Evolutionary conservation across 202 grass and related monocot species (phyloP).

Genomic region (Eragrostis tef): DNA sequence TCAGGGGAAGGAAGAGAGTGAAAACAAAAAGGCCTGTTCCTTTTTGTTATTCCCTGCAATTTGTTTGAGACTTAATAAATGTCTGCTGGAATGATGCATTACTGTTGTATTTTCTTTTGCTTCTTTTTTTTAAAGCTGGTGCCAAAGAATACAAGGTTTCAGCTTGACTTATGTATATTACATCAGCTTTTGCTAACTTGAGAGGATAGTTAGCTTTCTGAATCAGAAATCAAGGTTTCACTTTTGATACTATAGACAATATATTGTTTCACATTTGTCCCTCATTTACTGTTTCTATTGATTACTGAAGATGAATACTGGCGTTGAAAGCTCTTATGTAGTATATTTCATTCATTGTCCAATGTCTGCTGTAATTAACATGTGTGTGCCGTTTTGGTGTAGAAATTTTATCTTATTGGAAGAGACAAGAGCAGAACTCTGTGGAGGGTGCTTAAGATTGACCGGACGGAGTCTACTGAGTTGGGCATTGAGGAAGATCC

Average conservation of each 20-base stretch:
- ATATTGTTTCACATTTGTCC: not conserved
- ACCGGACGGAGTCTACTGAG: constrained; percentile 67
- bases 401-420: constrained; percentile 97
- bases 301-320: constrained; percentile 6
- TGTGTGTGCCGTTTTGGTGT: constrained; percentile 39
- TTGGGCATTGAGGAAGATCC: constrained; percentile 76
- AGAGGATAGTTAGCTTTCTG: not conserved
- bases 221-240: constrained; percentile 31
- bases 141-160: not conserved
- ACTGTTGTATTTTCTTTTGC: constrained; percentile 4
- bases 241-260: constrained; percentile 12
- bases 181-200: constrained; percentile 15
- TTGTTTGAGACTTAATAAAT: constrained; percentile 25
- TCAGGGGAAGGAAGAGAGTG: constrained; percentile 17
- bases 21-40: constrained; percentile 22
- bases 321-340: not conserved
- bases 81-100: constrained; percentile 19
- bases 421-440: constrained; percentile 71
- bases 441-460: constrained; percentile 92
- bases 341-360: not conserved
- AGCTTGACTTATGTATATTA: not conserved
- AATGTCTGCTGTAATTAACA: constrained; percentile 8
- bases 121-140: constrained; percentile 19
- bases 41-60: constrained; percentile 23
- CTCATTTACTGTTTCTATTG: constrained; percentile 41